A percentile compares a stretch with the other conserved stretches of the same genome.
Evolutionary conservation across 1,139 yeast species (phyloP).

Genomic region (Diutina mesorugosa): DNA sequence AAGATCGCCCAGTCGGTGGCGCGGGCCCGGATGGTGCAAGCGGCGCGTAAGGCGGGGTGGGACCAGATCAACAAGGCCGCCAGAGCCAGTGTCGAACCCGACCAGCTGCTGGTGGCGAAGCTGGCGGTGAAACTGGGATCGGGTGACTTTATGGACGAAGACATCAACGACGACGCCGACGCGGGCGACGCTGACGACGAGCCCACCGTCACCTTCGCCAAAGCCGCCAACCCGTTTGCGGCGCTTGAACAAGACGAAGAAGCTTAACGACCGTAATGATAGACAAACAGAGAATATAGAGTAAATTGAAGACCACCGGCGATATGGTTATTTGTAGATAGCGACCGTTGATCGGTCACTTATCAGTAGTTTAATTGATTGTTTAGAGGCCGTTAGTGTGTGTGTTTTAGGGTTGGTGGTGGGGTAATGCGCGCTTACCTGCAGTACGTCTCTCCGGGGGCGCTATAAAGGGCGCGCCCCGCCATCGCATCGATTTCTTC

Average conservation of each 20-base stretch:
- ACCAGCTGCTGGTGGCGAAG: neutral
- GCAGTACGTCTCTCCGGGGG: neutral
- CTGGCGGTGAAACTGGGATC: neutral
- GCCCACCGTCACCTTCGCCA: neutral
- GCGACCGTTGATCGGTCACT: too few species aligned
- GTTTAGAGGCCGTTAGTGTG: too few species aligned
- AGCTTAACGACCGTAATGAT: neutral
- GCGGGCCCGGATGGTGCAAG: slow-evolving; percentile 49
- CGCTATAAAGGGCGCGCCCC: neutral
- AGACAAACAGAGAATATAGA: too few species aligned
- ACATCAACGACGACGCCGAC: neutral
- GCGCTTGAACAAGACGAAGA: neutral
- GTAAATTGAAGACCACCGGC: too few species aligned
- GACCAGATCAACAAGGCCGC: slow-evolving; percentile 40
- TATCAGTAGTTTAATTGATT: too few species aligned
- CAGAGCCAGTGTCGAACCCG: neutral
- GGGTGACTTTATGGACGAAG: neutral
- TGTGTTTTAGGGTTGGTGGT: too few species aligned
- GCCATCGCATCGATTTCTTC: neutral
- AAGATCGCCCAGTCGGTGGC: slow-evolving; percentile 54
- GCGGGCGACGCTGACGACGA: neutral
- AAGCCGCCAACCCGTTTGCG: neutral
- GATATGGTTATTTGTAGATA: too few species aligned
- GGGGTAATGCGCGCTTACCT: too few species aligned
- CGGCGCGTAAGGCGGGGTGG: slow-evolving; percentile 61